These are phyloP conservation scores for Ascochyta pisi DNA, from an alignment of 2,329 filamentous ascomycete genomes.

Conservation along the genomic window DNA sequence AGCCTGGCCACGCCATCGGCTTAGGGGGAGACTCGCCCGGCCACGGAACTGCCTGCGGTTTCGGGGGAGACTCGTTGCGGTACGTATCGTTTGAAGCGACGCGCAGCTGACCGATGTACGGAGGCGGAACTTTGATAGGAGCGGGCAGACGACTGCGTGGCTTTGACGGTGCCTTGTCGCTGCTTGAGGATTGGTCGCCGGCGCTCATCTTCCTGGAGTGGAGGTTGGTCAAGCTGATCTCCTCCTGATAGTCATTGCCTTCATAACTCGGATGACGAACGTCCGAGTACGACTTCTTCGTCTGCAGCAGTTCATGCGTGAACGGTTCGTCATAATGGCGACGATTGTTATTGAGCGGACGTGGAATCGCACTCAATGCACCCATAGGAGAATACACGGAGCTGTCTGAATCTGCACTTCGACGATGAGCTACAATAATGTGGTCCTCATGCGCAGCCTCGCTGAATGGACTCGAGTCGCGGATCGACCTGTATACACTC, in stretches of 20 bases:
- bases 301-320: background rate
- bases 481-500: slow-evolving; percentile 24
- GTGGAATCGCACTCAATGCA: slow-evolving; percentile 29
- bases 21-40: slow-evolving; percentile 8
- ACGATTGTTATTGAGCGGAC: slow-evolving; percentile 15
- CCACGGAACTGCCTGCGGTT: slow-evolving; percentile 10
- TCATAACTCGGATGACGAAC: slow-evolving; percentile 33
- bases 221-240: slow-evolving; percentile 29
- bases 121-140: slow-evolving; percentile 27
- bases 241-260: slow-evolving; percentile 29
- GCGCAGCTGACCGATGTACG: slow-evolving; percentile 20
- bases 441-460: slow-evolving; percentile 1
- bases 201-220: slow-evolving; percentile 9
- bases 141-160: slow-evolving; percentile 26
- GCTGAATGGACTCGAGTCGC: slow-evolving; percentile 24
- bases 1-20: slow-evolving; percentile 16
- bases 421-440: background rate
- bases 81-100: slow-evolving; percentile 13
- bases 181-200: background rate
- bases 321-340: background rate
- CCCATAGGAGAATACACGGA: slow-evolving; percentile 24
- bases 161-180: background rate
- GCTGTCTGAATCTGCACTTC: background rate
- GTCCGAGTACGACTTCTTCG: slow-evolving; percentile 7
- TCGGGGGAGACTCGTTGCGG: background rate